phyloP scores from a whole-genome alignment of 106 monocot genomes.

The Dendrobium officinale region DNA sequence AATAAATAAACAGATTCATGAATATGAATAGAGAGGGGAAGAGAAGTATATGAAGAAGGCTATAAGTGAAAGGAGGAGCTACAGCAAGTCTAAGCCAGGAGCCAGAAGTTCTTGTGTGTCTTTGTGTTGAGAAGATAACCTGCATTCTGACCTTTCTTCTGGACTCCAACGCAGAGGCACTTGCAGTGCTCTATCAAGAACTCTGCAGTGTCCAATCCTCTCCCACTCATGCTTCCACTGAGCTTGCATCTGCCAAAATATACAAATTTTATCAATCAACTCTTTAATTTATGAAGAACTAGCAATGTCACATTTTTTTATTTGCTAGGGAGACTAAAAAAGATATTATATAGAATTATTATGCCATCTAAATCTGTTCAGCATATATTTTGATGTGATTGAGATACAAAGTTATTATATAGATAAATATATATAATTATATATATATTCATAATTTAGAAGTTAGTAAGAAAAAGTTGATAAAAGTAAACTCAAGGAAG shows the following conservation, averaged over 20 bases:
- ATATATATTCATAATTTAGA: no score
- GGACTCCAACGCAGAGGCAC: conserved; percentile 83
- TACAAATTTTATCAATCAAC: neutral
- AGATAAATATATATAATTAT: no score
- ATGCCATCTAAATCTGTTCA: no score
- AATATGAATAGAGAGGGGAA: neutral
- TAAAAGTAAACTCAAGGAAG: no score
- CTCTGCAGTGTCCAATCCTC: conserved; percentile 48
- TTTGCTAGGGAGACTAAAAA: no score
- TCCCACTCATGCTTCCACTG: conserved; percentile 29
- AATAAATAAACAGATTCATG: neutral
- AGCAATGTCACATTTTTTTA: no score
- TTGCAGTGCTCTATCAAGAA: conserved; percentile 89
- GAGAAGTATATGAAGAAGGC: neutral
- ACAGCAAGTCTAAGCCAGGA: conserved; percentile 49
- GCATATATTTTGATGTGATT: no score
- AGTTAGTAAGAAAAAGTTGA: no score
- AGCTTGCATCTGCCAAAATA: conserved; percentile 36
- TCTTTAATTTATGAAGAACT: no score
- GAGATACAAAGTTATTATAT: no score
- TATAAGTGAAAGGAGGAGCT: neutral
- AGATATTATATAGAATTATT: no score
- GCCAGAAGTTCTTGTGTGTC: conserved; percentile 96
- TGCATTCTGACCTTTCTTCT: conserved; percentile 81
- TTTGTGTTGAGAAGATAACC: conserved; percentile 91